A percentile compares a stretch with the other conserved stretches of the same genome.
These are phyloP conservation scores for Leishmania tropica DNA, from an alignment of 208 protist species.

Conservation along the genomic window DNA sequence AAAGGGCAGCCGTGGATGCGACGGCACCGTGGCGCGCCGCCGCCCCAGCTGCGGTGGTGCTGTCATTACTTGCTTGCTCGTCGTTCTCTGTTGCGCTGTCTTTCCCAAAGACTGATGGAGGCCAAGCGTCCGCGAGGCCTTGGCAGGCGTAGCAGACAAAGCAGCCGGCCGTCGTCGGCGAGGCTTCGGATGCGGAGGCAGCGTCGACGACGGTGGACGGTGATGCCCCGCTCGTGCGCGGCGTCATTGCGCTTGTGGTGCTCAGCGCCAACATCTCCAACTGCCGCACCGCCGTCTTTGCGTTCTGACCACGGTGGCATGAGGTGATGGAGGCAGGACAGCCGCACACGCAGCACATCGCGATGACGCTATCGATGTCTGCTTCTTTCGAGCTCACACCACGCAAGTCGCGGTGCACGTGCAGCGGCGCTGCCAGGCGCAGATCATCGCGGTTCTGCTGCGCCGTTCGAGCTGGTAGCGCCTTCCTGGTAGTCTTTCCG, in stretches of 20 bases:
- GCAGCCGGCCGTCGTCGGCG: not conserved
- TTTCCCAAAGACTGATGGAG: slow-evolving; percentile 7
- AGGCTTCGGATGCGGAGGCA: not conserved
- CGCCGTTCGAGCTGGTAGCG: slow-evolving; percentile 29
- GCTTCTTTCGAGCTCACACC: not conserved
- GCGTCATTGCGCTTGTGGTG: not conserved
- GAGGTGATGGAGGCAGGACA: slow-evolving; percentile 9
- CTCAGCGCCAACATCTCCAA: not conserved
- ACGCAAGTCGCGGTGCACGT: slow-evolving; percentile 2
- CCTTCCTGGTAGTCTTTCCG: slow-evolving; percentile 1
- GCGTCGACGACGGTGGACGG: not conserved
- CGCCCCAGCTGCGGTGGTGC: not conserved
- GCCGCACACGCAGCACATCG: slow-evolving; percentile 35
- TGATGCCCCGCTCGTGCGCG: not conserved
- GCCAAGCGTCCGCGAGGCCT: slow-evolving; percentile 15
- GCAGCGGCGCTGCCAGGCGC: not conserved
- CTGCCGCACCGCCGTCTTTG: not conserved
- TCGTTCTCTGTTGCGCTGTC: not conserved
- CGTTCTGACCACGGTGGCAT: not conserved
- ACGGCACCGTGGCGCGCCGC: not conserved
- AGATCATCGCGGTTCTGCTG: slow-evolving; percentile 37
- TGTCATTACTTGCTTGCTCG: no score
- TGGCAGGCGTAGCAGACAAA: slow-evolving; percentile 34
- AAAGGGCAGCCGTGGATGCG: not conserved
- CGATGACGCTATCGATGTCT: not conserved